Evolutionary conservation across 805 yeast genomes (phyloP).

Genomic region (Sugiyamaella smithiae): DNA sequence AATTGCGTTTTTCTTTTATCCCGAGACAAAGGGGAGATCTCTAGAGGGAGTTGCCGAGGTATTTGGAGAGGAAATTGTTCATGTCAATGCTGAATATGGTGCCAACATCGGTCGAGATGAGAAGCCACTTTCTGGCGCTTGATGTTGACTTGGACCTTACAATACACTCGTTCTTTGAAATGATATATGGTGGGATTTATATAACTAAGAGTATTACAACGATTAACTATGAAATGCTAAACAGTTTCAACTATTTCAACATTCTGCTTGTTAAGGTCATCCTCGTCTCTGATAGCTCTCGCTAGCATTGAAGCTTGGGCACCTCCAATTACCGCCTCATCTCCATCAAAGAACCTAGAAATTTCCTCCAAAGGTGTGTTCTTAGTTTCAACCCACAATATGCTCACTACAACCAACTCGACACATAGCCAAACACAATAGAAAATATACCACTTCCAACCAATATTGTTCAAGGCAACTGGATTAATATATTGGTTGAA

Average conservation of each 20-base stretch:
- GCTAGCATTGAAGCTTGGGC: neutral
- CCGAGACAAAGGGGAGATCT: constrained; percentile 42
- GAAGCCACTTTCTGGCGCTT: too few relatives aligned
- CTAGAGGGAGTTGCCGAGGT: constrained; percentile 44
- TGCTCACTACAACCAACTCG: constrained; percentile 33
- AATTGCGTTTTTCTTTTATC: constrained; percentile 35
- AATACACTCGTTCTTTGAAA: too few relatives aligned
- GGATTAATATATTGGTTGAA: constrained; percentile 38
- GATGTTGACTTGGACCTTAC: too few relatives aligned
- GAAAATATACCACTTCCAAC: constrained; percentile 46
- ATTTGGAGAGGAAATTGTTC: constrained; percentile 34
- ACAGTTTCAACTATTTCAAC: neutral
- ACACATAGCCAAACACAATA: constrained; percentile 22
- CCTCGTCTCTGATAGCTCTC: neutral
- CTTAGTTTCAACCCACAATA: constrained; percentile 42
- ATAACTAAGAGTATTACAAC: too few relatives aligned
- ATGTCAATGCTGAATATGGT: constrained; percentile 5
- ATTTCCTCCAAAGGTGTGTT: constrained; percentile 46
- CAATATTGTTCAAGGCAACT: constrained; percentile 41
- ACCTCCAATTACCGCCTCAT: neutral
- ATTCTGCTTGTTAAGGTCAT: neutral
- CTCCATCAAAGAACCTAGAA: constrained; percentile 38
- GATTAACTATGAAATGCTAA: neutral
- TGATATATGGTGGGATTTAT: too few relatives aligned
- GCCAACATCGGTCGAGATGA: constrained; percentile 9